A percentile compares a stretch with the other conserved stretches of the same genome.
Conservation (phyloP, 768 basidiomycete genomes). For the Suillus tomentosus region DNA sequence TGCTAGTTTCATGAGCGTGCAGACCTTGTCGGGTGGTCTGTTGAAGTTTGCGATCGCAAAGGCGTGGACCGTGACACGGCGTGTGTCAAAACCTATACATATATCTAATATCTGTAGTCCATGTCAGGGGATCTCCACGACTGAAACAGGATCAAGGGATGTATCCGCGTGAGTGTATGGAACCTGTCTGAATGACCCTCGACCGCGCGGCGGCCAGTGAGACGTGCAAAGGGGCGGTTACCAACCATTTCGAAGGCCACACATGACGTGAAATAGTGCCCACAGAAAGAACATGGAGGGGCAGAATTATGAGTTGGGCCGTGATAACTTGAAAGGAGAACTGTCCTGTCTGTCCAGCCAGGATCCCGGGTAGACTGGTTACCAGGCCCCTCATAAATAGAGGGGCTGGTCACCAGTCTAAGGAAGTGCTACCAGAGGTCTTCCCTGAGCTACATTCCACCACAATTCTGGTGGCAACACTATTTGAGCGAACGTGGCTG, state of each 20-base stretch:
- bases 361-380: not conserved
- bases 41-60: constrained; percentile 98
- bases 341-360: not conserved
- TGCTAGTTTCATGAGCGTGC: constrained; percentile 83
- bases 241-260: constrained; percentile 98
- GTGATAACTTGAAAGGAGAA: constrained; percentile 13
- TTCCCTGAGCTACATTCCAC: too few relatives aligned
- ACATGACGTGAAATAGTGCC: constrained; percentile 90
- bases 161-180: constrained; percentile 71
- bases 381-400: too few relatives aligned
- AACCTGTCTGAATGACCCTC: constrained; percentile 89
- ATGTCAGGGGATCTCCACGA: not conserved
- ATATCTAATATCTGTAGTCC: constrained; percentile 73
- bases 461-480: too few relatives aligned
- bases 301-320: constrained; percentile 37
- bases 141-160: constrained; percentile 26
- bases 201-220: constrained; percentile 57
- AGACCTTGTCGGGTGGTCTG: constrained; percentile 81
- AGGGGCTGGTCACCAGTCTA: too few relatives aligned
- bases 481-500: not conserved
- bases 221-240: constrained; percentile 86
- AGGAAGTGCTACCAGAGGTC: too few relatives aligned
- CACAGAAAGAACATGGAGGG: constrained; percentile 69
- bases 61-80: constrained; percentile 90
- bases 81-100: constrained; percentile 76